phyloP scores from a whole-genome alignment of 129 eudicot species.

The Chrysanthemum makinoi region DNA sequence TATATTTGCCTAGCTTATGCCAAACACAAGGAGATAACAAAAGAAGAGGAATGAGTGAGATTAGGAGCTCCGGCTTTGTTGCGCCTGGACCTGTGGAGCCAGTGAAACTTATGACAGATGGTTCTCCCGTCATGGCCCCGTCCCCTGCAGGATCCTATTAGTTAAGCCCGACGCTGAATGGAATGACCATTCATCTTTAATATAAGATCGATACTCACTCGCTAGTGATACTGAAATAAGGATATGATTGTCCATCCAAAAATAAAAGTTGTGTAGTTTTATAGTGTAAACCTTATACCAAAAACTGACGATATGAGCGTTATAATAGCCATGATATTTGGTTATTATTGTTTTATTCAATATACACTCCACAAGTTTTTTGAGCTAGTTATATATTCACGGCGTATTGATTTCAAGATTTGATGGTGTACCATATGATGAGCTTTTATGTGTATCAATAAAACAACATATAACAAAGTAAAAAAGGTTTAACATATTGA shows the following conservation, averaged over 20 bases:
- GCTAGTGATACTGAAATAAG: neutral
- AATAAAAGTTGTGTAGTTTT: neutral
- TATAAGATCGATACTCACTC: neutral
- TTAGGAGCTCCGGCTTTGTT: slow-evolving; percentile 63
- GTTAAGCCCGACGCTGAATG: neutral
- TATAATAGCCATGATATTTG: neutral
- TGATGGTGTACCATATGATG: too few species aligned
- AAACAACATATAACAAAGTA: too few species aligned
- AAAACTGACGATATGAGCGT: neutral
- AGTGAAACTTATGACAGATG: neutral
- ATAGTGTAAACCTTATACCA: neutral
- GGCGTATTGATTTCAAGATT: too few species aligned
- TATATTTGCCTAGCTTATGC: slow-evolving; percentile 71
- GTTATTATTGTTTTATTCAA: neutral
- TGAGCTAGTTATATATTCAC: too few species aligned
- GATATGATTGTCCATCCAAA: neutral
- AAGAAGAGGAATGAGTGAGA: slow-evolving; percentile 76
- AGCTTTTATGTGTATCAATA: too few species aligned
- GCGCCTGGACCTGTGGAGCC: slow-evolving; percentile 53
- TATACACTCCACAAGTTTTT: too few species aligned
- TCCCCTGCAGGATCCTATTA: neutral
- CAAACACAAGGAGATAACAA: slow-evolving; percentile 38
- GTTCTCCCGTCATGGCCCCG: neutral
- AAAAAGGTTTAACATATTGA: too few species aligned
- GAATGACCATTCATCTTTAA: neutral